Evolutionary conservation across 2,329 filamentous ascomycete genomes (phyloP), one percentile per base, ranked within the genome.

Genomic region (Stagonosporopsis rhizophila): DNA sequence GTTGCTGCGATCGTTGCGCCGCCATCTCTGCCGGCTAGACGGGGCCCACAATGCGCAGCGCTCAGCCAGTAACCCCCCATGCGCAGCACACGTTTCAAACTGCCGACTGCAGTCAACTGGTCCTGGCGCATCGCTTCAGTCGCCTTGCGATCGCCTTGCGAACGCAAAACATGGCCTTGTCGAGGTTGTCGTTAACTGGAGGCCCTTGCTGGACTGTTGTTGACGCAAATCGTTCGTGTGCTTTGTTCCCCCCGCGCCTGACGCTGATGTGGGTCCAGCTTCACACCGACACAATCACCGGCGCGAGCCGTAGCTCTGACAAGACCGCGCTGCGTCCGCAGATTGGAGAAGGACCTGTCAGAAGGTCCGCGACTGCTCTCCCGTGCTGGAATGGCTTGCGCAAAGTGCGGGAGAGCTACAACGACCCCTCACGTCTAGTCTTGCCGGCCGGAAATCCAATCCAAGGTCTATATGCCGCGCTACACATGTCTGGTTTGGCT

Each of bases 231-330:
- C 47, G 59, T 63, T 62, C 56, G 58, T 64, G 66, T 60, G 62
- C 66, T 70, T 69, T 70, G 67, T 69, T 58, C 61, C 58, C 64
- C 60, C 30, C 30, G 30, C 30, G 30, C 30, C 30, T 15, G 30
- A 32, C 64, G 64, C 61, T 37, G 49, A 49, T 47, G 55, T 58
- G 58, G 61, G 67, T 60, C 66, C 64, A 69, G 56, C 60, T 55
- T 64, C 69, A 70, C 70, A 70, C 70, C 70, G 70, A 70, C 70
- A 67, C 44, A 32, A 59, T 52, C 60, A 62, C 66, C 68, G 62
- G 62, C 58, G 60, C 64, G 23, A 66, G 64, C 67, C 65, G 66
- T 64, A 32, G 38, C 53, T 52, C 32, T 52, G 64, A 62, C 59
- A 59, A 62, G 56, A 61, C 42, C 15, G 55, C 54, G 46, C 54